Evolutionary conservation across 2,329 filamentous ascomycete genomes (phyloP).

Genomic region (Botryotinia convoluta): DNA sequence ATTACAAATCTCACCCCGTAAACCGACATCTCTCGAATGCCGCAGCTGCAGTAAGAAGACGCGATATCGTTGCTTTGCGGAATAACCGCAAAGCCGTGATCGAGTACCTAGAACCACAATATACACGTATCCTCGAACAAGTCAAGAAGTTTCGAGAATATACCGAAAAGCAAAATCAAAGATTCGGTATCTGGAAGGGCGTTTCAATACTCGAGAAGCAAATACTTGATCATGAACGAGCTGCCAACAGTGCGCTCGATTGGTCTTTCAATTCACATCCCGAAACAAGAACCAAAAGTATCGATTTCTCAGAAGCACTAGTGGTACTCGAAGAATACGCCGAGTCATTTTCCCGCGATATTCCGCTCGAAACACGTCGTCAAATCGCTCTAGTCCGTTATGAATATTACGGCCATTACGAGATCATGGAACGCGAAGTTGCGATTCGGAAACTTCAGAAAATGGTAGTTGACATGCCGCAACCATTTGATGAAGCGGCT

Average conservation of each 20-base stretch:
- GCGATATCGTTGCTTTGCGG: not conserved
- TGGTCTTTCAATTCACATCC: too few relatives aligned
- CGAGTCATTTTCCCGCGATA: constrained; percentile 11
- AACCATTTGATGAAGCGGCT: not conserved
- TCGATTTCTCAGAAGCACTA: not conserved
- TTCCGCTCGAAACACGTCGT: not conserved
- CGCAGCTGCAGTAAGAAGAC: not conserved
- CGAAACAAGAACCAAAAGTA: not conserved
- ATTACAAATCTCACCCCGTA: not conserved
- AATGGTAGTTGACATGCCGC: not conserved
- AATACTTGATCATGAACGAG: not conserved
- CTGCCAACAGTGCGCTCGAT: too few relatives aligned
- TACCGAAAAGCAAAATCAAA: not conserved
- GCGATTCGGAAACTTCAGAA: not conserved
- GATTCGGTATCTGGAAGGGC: not conserved
- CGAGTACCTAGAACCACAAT: constrained; percentile 18
- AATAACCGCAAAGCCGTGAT: not conserved
- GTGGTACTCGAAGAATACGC: constrained; percentile 10
- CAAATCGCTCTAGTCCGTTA: not conserved
- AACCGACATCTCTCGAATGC: not conserved
- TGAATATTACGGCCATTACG: not conserved
- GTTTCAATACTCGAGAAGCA: not conserved
- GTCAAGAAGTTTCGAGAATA: not conserved
- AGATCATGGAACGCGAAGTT: not conserved
- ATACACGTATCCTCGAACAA: not conserved